Evolutionary conservation across 345 rosid species (phyloP), one percentile per base, ranked within the genome.

Genomic region (Citrus cavaleriei): DNA sequence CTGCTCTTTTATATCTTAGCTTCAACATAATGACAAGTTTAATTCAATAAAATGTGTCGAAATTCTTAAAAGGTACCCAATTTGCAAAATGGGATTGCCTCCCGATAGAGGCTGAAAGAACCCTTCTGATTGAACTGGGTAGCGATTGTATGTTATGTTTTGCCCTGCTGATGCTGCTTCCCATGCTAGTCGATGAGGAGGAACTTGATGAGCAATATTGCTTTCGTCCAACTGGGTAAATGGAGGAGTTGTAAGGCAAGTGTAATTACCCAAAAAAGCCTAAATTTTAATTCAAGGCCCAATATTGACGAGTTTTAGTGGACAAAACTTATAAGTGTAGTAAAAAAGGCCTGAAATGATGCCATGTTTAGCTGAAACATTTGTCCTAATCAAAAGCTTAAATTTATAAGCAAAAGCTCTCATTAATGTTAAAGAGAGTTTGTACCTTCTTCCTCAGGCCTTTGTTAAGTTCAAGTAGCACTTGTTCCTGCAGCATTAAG

Each of bases 171-270:
- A 1, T 32, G 65, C 75, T 19, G 66, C 80, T 76, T 89, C 91
- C 93, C 91, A 91, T 62, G 88, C 72, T 27, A 76, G 83, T 42
- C 83, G 86, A 40, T 71, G 57, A 3, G 87, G 87, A 68, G 87
- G 86, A 68, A 72, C 21, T 60, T 75, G 84, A 2, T 75, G 84
- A 2, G 74, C 57, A 68, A 13, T 46, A 46, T 66, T 79, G 18
- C 62, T 63, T 70, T 89, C 93, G 67, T 91, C 91, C 86, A 91
- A 75, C 95, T 84, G 83, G 30, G 25, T 42, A 34, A 66, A 25
- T 12, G 3, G 4, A 27, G 5, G 61, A 34, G 37, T 10, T 10
- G 21, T 46, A 5, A 46, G 51, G 51, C 18, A 12, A 13, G 51
- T 13, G 51, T 3, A 46, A 46, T 54, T 54, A 54, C 58, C 58